phyloP scores from a whole-genome alignment of 225 moss, liverwort and hornwort genomes.

The Physcomitrium patens region DNA sequence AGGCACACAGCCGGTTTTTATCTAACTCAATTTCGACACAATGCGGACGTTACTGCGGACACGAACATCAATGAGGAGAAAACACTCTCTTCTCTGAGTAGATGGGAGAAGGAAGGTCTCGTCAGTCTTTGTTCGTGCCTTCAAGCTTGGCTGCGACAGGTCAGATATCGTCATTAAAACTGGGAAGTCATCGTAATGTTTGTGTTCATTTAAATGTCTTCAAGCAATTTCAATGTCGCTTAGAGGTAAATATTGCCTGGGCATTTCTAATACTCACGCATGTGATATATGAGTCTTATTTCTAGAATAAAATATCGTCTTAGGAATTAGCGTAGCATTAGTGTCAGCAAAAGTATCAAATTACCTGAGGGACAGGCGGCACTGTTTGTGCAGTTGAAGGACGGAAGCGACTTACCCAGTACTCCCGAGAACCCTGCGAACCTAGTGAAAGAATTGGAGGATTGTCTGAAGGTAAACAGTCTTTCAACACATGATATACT shows the following conservation, averaged over 20 bases:
- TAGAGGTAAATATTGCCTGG: not conserved
- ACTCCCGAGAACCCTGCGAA: constrained; percentile 36
- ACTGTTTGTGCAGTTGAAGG: constrained; percentile 60
- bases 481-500: not conserved
- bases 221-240: not conserved
- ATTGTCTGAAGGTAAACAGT: constrained; percentile 34
- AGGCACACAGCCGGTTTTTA: constrained; percentile 72
- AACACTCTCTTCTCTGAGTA: constrained; percentile 37
- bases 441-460: constrained; percentile 51
- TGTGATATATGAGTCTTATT: not conserved
- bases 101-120: constrained; percentile 68
- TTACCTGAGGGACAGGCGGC: constrained; percentile 33
- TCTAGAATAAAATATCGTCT: constrained; percentile 21
- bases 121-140: constrained; percentile 54
- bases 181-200: not conserved
- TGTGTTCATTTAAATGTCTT: constrained; percentile 14
- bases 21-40: constrained; percentile 47
- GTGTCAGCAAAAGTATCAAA: constrained; percentile 36
- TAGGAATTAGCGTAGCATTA: constrained; percentile 34
- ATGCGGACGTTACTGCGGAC: constrained; percentile 22
- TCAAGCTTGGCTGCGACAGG: constrained; percentile 62
- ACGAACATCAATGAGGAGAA: constrained; percentile 31
- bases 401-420: constrained; percentile 49
- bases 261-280: not conserved
- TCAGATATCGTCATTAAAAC: constrained; percentile 21